phyloP scores from a whole-genome alignment of 1,284 basidiomycete species.

The Apiotrichum domesticum region DNA sequence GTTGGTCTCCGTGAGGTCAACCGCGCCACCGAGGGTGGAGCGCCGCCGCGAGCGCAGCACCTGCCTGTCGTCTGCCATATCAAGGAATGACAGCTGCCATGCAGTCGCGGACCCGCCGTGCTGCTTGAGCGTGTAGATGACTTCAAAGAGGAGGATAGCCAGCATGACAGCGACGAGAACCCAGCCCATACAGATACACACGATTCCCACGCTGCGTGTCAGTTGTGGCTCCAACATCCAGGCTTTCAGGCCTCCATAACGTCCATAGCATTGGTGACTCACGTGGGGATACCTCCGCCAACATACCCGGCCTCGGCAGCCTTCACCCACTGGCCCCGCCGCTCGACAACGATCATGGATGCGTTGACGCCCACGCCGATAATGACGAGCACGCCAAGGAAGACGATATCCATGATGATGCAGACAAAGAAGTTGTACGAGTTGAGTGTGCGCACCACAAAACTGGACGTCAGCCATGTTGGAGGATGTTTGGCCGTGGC shows the following conservation, averaged over 20 bases:
- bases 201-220: not conserved
- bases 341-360: not conserved
- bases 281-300: not conserved
- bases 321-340: not conserved
- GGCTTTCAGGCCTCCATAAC: no score
- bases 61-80: not conserved
- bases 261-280: not conserved
- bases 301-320: not conserved
- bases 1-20: no score
- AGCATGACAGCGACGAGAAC: not conserved
- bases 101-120: not conserved
- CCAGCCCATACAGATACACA: not conserved
- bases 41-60: not conserved
- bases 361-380: not conserved
- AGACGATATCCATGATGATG: constrained; percentile 1
- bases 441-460: not conserved
- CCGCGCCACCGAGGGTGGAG: no score
- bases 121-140: not conserved
- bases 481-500: no score
- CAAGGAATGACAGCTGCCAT: not conserved
- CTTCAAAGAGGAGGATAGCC: not conserved
- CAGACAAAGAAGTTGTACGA: not conserved
- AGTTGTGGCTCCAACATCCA: no score
- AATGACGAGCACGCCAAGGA: not conserved
- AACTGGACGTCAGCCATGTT: no score